Percentiles rank a stretch among this genome's conserved stretches.
Conservation (phyloP, 2,329 filamentous ascomycete genomes). For the Penicillium sp. region DNA sequence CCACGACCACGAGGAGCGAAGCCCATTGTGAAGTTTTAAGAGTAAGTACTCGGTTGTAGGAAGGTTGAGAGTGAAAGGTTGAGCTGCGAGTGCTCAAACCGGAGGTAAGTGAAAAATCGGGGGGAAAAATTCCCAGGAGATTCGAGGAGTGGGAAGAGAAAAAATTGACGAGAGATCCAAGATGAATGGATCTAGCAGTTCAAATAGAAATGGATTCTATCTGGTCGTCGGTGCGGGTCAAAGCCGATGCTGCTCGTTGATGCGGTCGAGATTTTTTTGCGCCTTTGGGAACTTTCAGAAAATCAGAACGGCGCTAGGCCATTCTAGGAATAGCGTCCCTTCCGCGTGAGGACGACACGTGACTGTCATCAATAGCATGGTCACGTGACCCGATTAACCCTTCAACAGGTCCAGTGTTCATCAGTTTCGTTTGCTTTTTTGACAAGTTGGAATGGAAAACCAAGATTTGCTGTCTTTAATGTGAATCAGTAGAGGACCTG, state of each 20-base stretch:
- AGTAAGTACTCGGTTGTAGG: conserved; percentile 7
- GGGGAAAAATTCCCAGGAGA: conserved; percentile 13
- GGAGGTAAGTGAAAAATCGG: conserved; percentile 16
- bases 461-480: no score
- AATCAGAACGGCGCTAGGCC: conserved; percentile 39
- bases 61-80: conserved; percentile 15
- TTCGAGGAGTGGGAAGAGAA: conserved; percentile 13
- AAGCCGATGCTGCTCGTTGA: conserved; percentile 40
- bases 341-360: conserved; percentile 29
- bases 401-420: conserved; percentile 4
- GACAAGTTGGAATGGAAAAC: no score
- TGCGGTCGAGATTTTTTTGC: conserved; percentile 44
- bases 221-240: conserved; percentile 33
- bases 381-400: conserved; percentile 34
- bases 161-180: conserved; percentile 12
- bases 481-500: no score
- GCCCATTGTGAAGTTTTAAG: conserved; percentile 32
- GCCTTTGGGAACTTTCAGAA: conserved; percentile 42
- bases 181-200: conserved; percentile 25
- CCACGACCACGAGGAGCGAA: conserved; percentile 33
- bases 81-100: conserved; percentile 26
- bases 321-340: conserved; percentile 22
- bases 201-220: conserved; percentile 25
- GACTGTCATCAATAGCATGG: conserved; percentile 10
- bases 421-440: no score